Evolutionary conservation across 352 stramenopile genomes (phyloP).

Genomic region (Blastocystis sp.): DNA sequence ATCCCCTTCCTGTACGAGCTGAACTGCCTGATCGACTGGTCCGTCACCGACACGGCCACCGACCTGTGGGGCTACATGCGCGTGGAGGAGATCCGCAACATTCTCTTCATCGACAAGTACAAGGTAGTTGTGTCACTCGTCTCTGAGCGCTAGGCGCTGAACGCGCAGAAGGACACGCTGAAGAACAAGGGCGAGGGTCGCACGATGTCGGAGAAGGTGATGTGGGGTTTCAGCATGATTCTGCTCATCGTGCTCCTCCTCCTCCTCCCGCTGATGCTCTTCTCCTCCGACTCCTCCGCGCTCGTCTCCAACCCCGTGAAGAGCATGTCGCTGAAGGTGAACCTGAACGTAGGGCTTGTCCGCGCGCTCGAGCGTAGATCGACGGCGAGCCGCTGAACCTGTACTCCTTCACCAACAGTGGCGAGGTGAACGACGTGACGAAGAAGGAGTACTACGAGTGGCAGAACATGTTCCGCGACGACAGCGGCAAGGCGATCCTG

Average conservation of each 20-base stretch:
- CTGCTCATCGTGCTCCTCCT: conserved; percentile 57
- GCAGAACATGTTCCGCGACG: conserved; percentile 48
- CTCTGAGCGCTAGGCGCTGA: not conserved
- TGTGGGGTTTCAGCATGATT: conserved; percentile 70
- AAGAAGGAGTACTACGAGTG: conserved; percentile 17
- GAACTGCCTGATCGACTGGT: conserved; percentile 71
- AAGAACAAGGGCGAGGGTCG: conserved; percentile 50
- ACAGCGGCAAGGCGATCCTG: conserved; percentile 29
- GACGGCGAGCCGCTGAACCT: conserved; percentile 44
- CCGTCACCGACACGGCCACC: conserved; percentile 52
- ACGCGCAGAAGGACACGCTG: conserved; percentile 43
- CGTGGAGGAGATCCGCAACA: conserved; percentile 68
- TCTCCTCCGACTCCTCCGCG: conserved; percentile 70
- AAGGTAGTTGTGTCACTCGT: not conserved
- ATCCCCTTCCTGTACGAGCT: conserved; percentile 73
- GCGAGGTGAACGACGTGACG: not conserved
- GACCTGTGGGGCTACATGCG: conserved; percentile 70
- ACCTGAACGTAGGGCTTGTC: not conserved
- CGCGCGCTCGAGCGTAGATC: not conserved
- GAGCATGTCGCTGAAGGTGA: conserved; percentile 15
- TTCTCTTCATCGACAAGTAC: conserved; percentile 71
- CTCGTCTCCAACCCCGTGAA: conserved; percentile 71
- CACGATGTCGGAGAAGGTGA: conserved; percentile 20
- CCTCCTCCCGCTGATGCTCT: conserved; percentile 62
- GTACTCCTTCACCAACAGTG: conserved; percentile 46